Evolutionary conservation across 1,284 basidiomycete genomes (phyloP).

Genomic region (Ustilago lituana): DNA sequence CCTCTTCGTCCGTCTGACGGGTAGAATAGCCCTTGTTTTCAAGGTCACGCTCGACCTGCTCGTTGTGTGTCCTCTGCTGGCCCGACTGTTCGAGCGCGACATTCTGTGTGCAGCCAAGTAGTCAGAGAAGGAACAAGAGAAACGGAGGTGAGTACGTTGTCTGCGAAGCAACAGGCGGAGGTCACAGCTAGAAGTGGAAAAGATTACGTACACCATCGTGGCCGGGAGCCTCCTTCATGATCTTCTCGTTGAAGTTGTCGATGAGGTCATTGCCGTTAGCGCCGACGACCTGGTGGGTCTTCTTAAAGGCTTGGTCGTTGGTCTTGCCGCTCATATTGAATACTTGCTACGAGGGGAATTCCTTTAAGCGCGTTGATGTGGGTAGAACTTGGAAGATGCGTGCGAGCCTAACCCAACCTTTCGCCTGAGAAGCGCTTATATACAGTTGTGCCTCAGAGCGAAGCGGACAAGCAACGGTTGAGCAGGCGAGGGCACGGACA

Average conservation of each 20-base stretch:
- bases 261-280: conserved; percentile 37
- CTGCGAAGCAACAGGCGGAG: no score
- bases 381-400: not conserved
- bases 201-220: conserved; percentile 37
- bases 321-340: conserved; percentile 38
- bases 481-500: not conserved
- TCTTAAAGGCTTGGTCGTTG: conserved; percentile 45
- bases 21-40: conserved; percentile 40
- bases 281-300: conserved; percentile 48
- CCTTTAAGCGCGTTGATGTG: no score
- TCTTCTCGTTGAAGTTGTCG: conserved; percentile 43
- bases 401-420: no score
- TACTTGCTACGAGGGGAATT: no score
- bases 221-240: conserved; percentile 43
- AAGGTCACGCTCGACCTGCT: conserved; percentile 40
- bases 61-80: conserved; percentile 26
- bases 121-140: no score
- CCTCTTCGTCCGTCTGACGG: conserved; percentile 31
- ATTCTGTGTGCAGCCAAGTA: no score
- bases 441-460: no score
- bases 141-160: no score
- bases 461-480: no score
- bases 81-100: conserved; percentile 23
- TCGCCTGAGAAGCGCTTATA: no score
- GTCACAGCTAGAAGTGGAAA: not conserved